A percentile compares a stretch with the other conserved stretches of the same genome.
Conservation (phyloP, 208 protist species). For the Phytomonas francai region DNA sequence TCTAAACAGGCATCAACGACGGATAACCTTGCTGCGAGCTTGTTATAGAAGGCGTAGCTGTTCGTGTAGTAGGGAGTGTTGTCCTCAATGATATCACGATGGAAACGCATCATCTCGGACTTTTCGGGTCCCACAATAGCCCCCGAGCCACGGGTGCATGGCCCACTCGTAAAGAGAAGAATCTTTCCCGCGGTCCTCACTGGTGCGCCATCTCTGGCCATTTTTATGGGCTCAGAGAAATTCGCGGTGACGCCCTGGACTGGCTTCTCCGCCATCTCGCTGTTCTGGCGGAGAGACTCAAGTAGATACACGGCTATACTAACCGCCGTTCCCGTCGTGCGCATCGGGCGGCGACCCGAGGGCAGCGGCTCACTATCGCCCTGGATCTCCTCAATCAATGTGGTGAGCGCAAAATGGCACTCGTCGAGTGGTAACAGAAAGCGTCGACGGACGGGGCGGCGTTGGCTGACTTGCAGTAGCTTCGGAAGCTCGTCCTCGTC, state of each 20-base stretch:
- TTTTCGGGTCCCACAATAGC: conserved; percentile 86
- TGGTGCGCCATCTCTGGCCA: not conserved
- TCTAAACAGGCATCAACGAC: conserved; percentile 92
- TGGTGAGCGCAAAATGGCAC: conserved; percentile 68
- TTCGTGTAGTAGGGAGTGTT: conserved; percentile 65
- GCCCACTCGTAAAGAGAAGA: conserved; percentile 94
- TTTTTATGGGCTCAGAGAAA: conserved; percentile 1
- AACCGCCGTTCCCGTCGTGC: conserved; percentile 66
- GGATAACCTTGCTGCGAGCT: conserved; percentile 79
- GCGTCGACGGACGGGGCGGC: conserved; percentile 62
- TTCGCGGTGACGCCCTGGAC: conserved; percentile 1
- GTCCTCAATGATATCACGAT: conserved; percentile 93
- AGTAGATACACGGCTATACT: conserved; percentile 48
- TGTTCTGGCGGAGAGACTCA: conserved; percentile 34
- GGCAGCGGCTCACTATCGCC: conserved; percentile 37
- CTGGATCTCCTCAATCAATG: conserved; percentile 49
- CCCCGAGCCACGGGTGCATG: conserved; percentile 93
- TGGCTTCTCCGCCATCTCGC: not conserved
- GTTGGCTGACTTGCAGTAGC: conserved; percentile 53
- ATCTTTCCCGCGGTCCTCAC: conserved; percentile 45
- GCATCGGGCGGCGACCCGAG: conserved; percentile 47
- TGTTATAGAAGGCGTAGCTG: conserved; percentile 86
- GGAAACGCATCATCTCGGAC: conserved; percentile 94
- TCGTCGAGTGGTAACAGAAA: conserved; percentile 93
- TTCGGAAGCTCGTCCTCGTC: conserved; percentile 22